Evolutionary conservation across 768 basidiomycete genomes (phyloP).

Genomic region (Lactarius vividus): DNA sequence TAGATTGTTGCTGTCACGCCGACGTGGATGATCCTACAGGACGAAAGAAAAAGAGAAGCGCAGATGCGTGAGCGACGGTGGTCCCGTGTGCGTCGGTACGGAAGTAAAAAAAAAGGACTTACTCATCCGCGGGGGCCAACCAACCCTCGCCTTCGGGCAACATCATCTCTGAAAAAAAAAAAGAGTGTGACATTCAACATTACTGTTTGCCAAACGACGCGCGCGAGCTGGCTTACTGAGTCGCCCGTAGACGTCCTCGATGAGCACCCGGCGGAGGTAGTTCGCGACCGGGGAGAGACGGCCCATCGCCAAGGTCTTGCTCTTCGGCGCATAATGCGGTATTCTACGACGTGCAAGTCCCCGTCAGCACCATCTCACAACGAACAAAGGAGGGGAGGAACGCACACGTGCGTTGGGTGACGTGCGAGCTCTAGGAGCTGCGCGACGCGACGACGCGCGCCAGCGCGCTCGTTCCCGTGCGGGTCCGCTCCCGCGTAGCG

Average conservation of each 20-base stretch:
- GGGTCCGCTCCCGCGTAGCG: slow-evolving; percentile 34
- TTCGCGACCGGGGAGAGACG: slow-evolving; percentile 37
- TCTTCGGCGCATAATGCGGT: slow-evolving; percentile 56
- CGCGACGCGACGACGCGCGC: slow-evolving; percentile 28
- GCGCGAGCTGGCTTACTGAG: slow-evolving; percentile 40
- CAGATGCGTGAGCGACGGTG: background rate
- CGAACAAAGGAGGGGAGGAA: slow-evolving; percentile 14
- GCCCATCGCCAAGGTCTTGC: slow-evolving; percentile 38
- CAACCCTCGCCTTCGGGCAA: slow-evolving; percentile 63
- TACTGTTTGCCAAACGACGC: background rate
- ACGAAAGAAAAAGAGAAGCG: background rate
- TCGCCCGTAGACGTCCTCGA: slow-evolving; percentile 63
- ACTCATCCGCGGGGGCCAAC: slow-evolving; percentile 58
- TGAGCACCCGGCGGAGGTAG: slow-evolving; percentile 48
- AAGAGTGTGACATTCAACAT: background rate
- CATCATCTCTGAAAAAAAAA: slow-evolving; percentile 44
- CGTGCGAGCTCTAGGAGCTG: slow-evolving; percentile 43
- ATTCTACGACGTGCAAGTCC: slow-evolving; percentile 42
- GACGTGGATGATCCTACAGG: slow-evolving; percentile 19
- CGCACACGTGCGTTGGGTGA: slow-evolving; percentile 58
- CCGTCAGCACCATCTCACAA: background rate
- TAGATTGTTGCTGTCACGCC: slow-evolving; percentile 23
- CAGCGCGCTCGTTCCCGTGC: slow-evolving; percentile 32
- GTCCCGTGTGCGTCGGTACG: background rate
- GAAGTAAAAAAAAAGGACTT: slow-evolving; percentile 1